Base-by-base conservation (phyloP, 208 protist genomes). In the Leishmania tarentolae region DNA sequence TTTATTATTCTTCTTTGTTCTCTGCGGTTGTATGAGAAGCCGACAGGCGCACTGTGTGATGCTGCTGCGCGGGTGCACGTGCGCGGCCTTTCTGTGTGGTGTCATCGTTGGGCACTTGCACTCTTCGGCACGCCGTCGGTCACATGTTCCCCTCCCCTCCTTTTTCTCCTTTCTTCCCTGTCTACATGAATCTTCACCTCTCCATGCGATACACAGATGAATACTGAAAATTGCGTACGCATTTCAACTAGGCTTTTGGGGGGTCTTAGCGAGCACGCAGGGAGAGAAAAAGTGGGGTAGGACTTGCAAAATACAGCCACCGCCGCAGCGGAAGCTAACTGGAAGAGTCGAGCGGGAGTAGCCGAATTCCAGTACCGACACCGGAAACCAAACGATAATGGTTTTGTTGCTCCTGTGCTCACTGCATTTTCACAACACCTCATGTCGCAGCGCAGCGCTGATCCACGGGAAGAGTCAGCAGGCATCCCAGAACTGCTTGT, bases 401-500 rank as follows among this genome's bases (percentile, higher is more conserved):
- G 31, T 19, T 19, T 11, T 11, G 17, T 70, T 72, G 9, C 42
- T 37, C 40, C 28, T 50, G 9, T 50, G 68, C 42, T 35, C 24
- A 21, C 42, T 9, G 2, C 6, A 52, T 42, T 13, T n/a, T 47
- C 42, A 28, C 71, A 75, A 17, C 44, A n/a, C 50, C 17, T 1
- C 17, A 75, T 75, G 71, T 53, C 47, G 71, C 47, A 50, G 47
- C 47, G 24, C 6, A 44, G 47, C 31, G 50, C 17, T 1, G 21
- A 6, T n/a, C 7, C 28, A 5, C 17, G 31, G n/a, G 50, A 59
- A 31, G 73, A 44, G 37, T 21, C 69, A 1, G 77, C 80, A 68
- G 76, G 68, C 28, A 76, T 91, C 53, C 44, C 87, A 13, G 57
- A 65, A 31, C 69, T 88, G 15, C 75, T 92, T 21, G 77, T 78